These are phyloP conservation scores for Brasenia schreberi DNA, from an alignment of 164 flowering plant species.

Conservation along the genomic window DNA sequence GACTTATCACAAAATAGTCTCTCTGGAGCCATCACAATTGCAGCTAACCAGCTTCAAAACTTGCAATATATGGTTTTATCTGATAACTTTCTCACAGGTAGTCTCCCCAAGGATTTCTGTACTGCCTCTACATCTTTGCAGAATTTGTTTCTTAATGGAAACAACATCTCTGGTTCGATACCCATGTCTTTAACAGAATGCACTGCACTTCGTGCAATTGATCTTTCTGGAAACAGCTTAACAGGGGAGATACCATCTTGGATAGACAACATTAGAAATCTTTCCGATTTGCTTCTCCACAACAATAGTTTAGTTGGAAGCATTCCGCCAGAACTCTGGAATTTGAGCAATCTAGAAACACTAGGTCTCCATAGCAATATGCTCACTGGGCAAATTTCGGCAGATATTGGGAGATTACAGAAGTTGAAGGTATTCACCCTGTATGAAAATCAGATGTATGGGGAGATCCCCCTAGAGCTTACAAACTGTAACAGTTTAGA, in stretches of 20 bases:
- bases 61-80: constrained; percentile 45
- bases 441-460: constrained; percentile 76
- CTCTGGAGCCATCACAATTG: constrained; percentile 39
- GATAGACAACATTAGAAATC: constrained; percentile 30
- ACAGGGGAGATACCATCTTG: constrained; percentile 42
- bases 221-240: constrained; percentile 56
- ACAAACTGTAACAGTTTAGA: constrained; percentile 66
- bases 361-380: constrained; percentile 50
- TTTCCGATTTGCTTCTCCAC: constrained; percentile 61
- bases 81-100: constrained; percentile 42
- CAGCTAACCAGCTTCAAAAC: constrained; percentile 22
- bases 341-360: constrained; percentile 40
- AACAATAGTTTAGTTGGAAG: constrained; percentile 73
- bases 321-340: constrained; percentile 62
- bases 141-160: constrained; percentile 38
- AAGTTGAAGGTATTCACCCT: constrained; percentile 41
- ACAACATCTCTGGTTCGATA: constrained; percentile 47
- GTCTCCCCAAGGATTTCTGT: constrained; percentile 41
- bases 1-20: constrained; percentile 70
- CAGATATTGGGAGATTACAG: constrained; percentile 63
- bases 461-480: constrained; percentile 59
- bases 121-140: constrained; percentile 28
- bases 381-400: constrained; percentile 55
- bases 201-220: constrained; percentile 48
- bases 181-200: constrained; percentile 46